Percentiles rank a stretch among this genome's conserved stretches.
These are phyloP conservation scores for Penicillium pancosmium DNA, from an alignment of 495 filamentous ascomycete genomes.

Conservation along the genomic window DNA sequence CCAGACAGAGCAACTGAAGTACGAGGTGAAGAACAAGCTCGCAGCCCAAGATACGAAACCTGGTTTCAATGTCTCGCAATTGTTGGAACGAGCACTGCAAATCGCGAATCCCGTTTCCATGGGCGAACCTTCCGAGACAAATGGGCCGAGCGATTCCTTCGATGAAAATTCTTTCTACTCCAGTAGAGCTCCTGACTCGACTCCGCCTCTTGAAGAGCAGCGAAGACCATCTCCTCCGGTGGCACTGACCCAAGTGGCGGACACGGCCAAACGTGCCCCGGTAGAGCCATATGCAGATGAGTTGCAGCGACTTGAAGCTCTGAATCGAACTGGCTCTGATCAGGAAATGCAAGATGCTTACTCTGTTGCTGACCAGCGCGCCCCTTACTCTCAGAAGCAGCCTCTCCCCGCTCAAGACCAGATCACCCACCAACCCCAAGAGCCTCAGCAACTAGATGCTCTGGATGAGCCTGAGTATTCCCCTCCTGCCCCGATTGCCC, in stretches of 20 bases:
- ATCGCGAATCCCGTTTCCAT: constrained; percentile 67
- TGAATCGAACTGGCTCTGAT: constrained; percentile 46
- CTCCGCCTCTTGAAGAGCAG: constrained; percentile 35
- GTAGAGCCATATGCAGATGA: constrained; percentile 45
- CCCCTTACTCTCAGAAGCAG: constrained; percentile 35
- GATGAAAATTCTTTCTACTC: constrained; percentile 97
- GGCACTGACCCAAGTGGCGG: constrained; percentile 28
- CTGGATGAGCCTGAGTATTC: constrained; percentile 55
- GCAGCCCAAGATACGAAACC: constrained; percentile 61
- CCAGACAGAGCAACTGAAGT: constrained; percentile 68
- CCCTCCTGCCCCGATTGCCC: constrained; percentile 46
- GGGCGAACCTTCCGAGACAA: constrained; percentile 52
- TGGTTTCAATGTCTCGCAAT: constrained; percentile 74
- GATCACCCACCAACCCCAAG: constrained; percentile 22
- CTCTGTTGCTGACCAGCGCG: constrained; percentile 45
- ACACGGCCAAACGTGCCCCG: constrained; percentile 25
- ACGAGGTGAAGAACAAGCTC: constrained; percentile 55
- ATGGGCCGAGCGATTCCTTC: constrained; percentile 71
- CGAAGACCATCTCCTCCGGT: constrained; percentile 36
- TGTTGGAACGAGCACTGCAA: constrained; percentile 70
- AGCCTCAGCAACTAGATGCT: constrained; percentile 30
- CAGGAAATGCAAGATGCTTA: constrained; percentile 52
- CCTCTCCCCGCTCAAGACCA: constrained; percentile 24
- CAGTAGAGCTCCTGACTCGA: constrained; percentile 65
- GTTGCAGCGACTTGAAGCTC: constrained; percentile 52